Conservation (phyloP, 75 land plant species). For the Pinus taeda region DNA sequence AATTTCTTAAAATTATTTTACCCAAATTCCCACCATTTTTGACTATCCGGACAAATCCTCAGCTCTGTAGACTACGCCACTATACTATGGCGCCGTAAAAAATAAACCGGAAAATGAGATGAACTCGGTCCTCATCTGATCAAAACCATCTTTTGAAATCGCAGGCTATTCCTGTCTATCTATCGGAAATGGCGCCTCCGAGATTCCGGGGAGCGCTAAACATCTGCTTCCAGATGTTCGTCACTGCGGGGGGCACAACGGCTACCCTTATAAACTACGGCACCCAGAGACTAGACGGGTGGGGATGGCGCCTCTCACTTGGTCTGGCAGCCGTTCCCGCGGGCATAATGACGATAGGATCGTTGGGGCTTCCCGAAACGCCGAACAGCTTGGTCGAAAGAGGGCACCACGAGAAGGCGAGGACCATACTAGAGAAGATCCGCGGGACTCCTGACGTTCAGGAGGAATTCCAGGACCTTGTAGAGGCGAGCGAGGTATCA, state of each 20-base stretch:
- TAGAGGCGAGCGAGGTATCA: conserved; percentile 57
- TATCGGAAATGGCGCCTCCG: neutral
- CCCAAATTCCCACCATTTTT: too few species aligned
- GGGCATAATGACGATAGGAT: conserved; percentile 58
- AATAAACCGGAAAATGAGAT: too few species aligned
- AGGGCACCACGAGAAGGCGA: conserved; percentile 42
- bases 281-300: conserved; percentile 18
- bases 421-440: conserved; percentile 30
- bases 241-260: conserved; percentile 25
- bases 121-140: too few species aligned
- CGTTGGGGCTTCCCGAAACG: conserved; percentile 63
- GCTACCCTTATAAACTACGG: conserved; percentile 36
- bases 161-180: conserved; percentile 13
- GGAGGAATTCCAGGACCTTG: conserved; percentile 57
- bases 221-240: conserved; percentile 22
- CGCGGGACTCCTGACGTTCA: conserved; percentile 59
- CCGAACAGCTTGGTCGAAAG: conserved; percentile 82
- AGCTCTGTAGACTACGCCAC: too few species aligned
- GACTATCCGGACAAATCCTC: too few species aligned
- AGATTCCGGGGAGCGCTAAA: neutral
- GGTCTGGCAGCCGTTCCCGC: conserved; percentile 75
- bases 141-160: too few species aligned
- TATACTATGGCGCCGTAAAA: too few species aligned
- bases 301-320: conserved; percentile 74
- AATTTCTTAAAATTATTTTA: too few species aligned